Base-by-base conservation (phyloP, 768 basidiomycete species). In the Sarcodon sp. region DNA sequence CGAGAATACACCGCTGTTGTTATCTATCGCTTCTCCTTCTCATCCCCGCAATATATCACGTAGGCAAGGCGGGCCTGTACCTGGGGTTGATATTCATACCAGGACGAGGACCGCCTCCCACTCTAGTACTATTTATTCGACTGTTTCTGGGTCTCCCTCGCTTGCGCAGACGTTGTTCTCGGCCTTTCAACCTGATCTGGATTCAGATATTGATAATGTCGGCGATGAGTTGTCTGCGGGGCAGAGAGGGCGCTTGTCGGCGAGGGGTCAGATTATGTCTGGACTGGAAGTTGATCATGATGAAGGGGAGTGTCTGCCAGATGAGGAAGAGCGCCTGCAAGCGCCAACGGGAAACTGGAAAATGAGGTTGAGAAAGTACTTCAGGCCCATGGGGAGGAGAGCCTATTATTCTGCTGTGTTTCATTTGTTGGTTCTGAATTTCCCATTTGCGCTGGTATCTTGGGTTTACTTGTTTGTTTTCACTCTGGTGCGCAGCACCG, bases 391-490 rank as follows among this genome's bases (percentile, higher is more conserved):
- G 56, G 47, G 53, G 13, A 66, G 64, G 51, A 64, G 55, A 50
- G 69, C 70, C n/a, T 88, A 88, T 56, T 84, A 80, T 54, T 61
- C 69, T 21, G 66, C 84, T 0, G 61, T 84, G 27, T 72, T 86
- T 47, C 87, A 90, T 59, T 69, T 90, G 16, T 58, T 79, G 37
- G 66, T 83, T 21, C 43, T 89, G 55, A 89, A 90, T 62, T 86
- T 90, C 56, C 86, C 86, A 0, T 88, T 75, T 55, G 83, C 83
- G 12, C 63, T 89, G 50, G 58, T 68, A n/a, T 81, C 83, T n/a
- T 88, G 82, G 80, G 58, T 87, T 8, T 88, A 77, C 58, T 66
- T 85, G 12, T 87, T 89, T 55, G 77, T 86, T 9, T 83, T 88
- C 56, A 89, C 87, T 0, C 64, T 90, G 62, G 87, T 87, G 55